These are phyloP conservation scores for Deuterostichococcus epilithicus DNA, from an alignment of 139 green algal species.

Conservation along the genomic window DNA sequence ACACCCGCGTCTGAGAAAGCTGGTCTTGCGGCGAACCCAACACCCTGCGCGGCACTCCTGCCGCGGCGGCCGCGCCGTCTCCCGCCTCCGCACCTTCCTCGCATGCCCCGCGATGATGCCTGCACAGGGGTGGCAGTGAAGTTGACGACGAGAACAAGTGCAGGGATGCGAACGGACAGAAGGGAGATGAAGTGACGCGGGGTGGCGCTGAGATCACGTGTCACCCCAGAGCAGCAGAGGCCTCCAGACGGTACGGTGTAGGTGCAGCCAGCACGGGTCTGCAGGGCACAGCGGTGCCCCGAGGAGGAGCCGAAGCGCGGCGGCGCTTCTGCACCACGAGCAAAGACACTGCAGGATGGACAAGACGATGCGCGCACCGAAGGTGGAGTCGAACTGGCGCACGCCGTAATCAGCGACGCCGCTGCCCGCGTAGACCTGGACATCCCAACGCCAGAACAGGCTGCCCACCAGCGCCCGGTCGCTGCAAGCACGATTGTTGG, in stretches of 20 bases:
- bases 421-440: constrained; percentile 4
- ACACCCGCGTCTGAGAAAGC: constrained; percentile 15
- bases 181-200: no score
- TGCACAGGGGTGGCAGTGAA: no score
- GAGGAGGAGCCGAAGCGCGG: not conserved
- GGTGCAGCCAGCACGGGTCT: not conserved
- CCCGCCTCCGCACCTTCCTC: not conserved
- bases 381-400: not conserved
- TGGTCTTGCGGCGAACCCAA: constrained; percentile 3
- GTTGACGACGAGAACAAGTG: no score
- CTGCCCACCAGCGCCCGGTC: constrained; percentile 6
- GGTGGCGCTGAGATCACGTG: no score
- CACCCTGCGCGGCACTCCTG: not conserved
- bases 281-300: not conserved
- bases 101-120: not conserved
- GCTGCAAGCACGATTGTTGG: not conserved
- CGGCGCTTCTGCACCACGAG: not conserved
- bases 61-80: not conserved
- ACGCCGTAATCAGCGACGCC: constrained; percentile 12
- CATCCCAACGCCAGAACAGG: constrained; percentile 26
- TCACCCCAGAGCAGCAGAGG: no score
- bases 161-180: no score
- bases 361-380: not conserved
- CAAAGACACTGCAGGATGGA: not conserved
- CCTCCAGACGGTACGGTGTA: no score